phyloP scores from a whole-genome alignment of 495 filamentous ascomycete genomes.

The Talaromyces stipitatus region DNA sequence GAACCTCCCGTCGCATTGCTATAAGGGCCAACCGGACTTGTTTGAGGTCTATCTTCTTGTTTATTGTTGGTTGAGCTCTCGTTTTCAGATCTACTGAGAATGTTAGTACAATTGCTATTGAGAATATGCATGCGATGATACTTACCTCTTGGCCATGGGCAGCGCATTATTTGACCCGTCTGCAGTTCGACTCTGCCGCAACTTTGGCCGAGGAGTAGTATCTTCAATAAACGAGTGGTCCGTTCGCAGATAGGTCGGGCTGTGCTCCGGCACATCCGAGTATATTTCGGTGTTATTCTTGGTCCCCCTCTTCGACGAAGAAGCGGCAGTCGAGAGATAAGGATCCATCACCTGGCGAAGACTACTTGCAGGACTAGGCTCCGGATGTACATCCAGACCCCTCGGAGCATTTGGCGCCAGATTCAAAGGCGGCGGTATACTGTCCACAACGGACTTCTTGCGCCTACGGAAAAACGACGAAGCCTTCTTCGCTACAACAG shows the following conservation, averaged over 20 bases:
- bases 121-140: neutral
- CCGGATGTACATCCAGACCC: slow-evolving; percentile 27
- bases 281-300: slow-evolving; percentile 21
- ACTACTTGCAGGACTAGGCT: slow-evolving; percentile 77
- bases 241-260: neutral
- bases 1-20: neutral
- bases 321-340: slow-evolving; percentile 45
- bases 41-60: neutral
- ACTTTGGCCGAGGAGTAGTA: slow-evolving; percentile 7
- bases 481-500: slow-evolving; percentile 75
- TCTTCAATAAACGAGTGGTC: slow-evolving; percentile 9
- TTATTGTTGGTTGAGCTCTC: slow-evolving; percentile 23
- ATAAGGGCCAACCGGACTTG: slow-evolving; percentile 1
- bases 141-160: neutral
- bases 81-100: slow-evolving; percentile 45
- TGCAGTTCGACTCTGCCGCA: neutral
- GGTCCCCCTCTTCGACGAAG: slow-evolving; percentile 11
- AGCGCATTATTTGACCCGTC: neutral
- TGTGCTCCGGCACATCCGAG: neutral
- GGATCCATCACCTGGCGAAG: slow-evolving; percentile 86
- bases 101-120: slow-evolving; percentile 24
- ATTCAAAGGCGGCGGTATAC: slow-evolving; percentile 32
- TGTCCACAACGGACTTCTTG: slow-evolving; percentile 73
- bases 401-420: slow-evolving; percentile 16
- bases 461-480: slow-evolving; percentile 88